phyloP scores from a whole-genome alignment of 305 asterid genomes.

The Rubia balearica region DNA sequence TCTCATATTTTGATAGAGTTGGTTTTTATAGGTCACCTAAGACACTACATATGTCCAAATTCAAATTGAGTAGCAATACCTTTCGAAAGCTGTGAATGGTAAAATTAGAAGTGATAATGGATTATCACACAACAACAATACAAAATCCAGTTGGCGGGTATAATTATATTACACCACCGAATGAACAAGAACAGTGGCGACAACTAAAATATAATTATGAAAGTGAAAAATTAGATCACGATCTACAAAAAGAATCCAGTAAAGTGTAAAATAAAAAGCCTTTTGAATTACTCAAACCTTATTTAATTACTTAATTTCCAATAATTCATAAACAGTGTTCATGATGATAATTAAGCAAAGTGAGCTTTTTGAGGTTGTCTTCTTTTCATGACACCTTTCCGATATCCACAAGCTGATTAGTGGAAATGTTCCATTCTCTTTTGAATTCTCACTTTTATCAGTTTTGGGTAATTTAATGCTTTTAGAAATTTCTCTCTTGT shows the following conservation, averaged over 20 bases:
- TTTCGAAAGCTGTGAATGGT: too few relatives aligned
- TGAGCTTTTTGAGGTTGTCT: slow-evolving; percentile 9
- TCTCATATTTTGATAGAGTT: too few relatives aligned
- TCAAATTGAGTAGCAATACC: neutral
- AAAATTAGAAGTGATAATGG: neutral
- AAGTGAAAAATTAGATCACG: slow-evolving; percentile 3
- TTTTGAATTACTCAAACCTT: slow-evolving; percentile 13
- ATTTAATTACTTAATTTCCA: neutral
- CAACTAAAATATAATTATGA: neutral
- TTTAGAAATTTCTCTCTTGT: neutral
- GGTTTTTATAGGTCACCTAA: too few relatives aligned
- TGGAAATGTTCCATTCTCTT: slow-evolving; percentile 9
- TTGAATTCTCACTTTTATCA: neutral
- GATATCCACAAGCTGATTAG: slow-evolving; percentile 1
- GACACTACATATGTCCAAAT: too few relatives aligned
- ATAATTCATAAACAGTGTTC: neutral
- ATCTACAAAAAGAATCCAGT: slow-evolving; percentile 6
- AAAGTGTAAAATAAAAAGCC: neutral
- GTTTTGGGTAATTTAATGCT: neutral
- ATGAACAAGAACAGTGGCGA: neutral
- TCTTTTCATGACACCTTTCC: slow-evolving; percentile 23
- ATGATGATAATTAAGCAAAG: neutral
- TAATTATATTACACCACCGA: neutral
- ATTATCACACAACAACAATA: neutral
- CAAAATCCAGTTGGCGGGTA: slow-evolving; percentile 12